phyloP scores from a whole-genome alignment of 805 yeast species.

The Candida krabiensis region DNA sequence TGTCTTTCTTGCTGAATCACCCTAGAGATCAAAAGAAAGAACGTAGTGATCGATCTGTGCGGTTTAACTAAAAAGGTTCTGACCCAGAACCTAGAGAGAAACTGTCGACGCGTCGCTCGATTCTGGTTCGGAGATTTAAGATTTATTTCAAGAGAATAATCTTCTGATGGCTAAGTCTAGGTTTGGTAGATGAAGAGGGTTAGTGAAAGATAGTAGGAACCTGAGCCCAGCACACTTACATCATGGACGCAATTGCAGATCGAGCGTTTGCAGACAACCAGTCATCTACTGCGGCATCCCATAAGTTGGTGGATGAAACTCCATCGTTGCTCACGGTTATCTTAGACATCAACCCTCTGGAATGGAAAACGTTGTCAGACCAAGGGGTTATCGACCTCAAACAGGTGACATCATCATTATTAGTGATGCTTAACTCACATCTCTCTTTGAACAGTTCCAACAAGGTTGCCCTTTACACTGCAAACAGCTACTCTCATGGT shows the following conservation, averaged over 20 bases:
- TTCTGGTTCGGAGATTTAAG: too few species aligned
- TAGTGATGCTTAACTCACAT: constrained; percentile 86
- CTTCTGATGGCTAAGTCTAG: too few species aligned
- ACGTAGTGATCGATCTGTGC: too few species aligned
- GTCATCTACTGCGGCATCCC: constrained; percentile 14
- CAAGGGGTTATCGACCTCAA: constrained; percentile 44
- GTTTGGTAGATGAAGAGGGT: too few species aligned
- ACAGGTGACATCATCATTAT: constrained; percentile 60
- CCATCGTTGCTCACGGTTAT: constrained; percentile 81
- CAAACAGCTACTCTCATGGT: constrained; percentile 58
- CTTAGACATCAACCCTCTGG: constrained; percentile 72
- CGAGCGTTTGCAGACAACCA: constrained; percentile 42
- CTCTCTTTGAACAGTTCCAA: constrained; percentile 82
- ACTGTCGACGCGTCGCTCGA: too few species aligned
- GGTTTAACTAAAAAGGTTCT: too few species aligned
- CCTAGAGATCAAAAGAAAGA: too few species aligned
- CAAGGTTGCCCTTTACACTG: constrained; percentile 76
- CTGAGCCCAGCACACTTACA: too few species aligned
- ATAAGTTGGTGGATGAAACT: constrained; percentile 50
- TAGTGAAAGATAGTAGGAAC: too few species aligned
- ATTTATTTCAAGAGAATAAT: too few species aligned
- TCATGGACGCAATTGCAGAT: constrained; percentile 70
- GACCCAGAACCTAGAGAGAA: too few species aligned
- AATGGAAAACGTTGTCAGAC: constrained; percentile 56
- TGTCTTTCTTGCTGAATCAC: too few species aligned